phyloP scores from a whole-genome alignment of 441 rosid species.

The Metrosideros polymorpha region DNA sequence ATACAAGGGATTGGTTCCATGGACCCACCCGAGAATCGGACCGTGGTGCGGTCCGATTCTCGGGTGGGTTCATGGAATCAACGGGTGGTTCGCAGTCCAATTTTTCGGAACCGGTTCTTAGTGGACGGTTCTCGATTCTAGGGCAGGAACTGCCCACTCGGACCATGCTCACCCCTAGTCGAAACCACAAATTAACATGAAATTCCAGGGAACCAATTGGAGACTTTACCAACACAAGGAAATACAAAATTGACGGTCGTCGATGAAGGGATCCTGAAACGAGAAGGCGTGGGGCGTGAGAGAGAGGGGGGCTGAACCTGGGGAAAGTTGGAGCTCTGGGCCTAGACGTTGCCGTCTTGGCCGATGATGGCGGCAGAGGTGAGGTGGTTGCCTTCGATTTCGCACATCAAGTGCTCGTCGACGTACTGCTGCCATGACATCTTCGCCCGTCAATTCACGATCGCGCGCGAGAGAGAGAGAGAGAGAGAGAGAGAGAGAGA shows the following conservation, averaged over 20 bases:
- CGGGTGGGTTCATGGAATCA: no score
- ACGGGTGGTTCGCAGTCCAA: no score
- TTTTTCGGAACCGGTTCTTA: no score
- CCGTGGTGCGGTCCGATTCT: no score
- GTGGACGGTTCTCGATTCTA: no score
- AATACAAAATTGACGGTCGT: background rate
- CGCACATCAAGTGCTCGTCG: slow-evolving; percentile 13
- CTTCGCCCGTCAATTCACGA: background rate
- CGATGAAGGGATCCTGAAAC: background rate
- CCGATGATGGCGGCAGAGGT: slow-evolving; percentile 9
- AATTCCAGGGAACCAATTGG: background rate
- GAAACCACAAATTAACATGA: background rate
- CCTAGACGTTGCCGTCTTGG: slow-evolving; percentile 7
- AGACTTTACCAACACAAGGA: background rate
- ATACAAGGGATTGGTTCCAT: no score
- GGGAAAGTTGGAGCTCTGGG: slow-evolving; percentile 9
- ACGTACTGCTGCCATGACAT: slow-evolving; percentile 16
- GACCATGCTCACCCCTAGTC: no score
- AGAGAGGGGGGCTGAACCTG: background rate
- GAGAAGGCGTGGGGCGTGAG: background rate
- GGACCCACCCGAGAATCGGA: no score
- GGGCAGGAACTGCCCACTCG: no score
- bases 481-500: background rate
- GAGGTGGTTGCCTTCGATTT: slow-evolving; percentile 8
- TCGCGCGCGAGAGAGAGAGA: background rate